phyloP scores from a whole-genome alignment of 441 rosid species.

The Pelargonium myrrhifolium region DNA sequence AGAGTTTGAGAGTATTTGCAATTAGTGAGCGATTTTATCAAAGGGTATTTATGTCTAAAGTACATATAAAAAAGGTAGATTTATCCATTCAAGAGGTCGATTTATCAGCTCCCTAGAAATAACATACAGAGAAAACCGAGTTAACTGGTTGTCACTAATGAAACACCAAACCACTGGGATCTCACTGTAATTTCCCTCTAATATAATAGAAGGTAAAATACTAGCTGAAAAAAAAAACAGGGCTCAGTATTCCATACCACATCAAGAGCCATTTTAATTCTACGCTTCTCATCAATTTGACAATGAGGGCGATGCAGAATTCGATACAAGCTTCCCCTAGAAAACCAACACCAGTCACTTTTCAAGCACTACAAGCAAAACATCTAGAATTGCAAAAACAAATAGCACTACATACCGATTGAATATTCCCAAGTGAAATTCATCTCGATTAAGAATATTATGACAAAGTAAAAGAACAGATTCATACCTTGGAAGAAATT shows the following conservation, averaged over 20 bases:
- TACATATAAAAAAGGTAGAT: too few relatives aligned
- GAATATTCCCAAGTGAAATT: constrained; percentile 10
- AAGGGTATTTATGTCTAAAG: too few relatives aligned
- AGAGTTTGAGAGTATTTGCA: too few relatives aligned
- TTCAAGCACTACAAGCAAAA: not conserved
- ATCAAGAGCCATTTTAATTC: constrained; percentile 96
- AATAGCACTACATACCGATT: constrained; percentile 16
- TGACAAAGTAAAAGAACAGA: constrained; percentile 12
- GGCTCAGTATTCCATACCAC: constrained; percentile 49
- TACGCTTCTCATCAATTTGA: constrained; percentile 81
- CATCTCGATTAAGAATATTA: constrained; percentile 10
- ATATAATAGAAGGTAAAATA: constrained; percentile 4
- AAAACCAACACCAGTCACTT: constrained; percentile 20
- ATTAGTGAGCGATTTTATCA: too few relatives aligned
- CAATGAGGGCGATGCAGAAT: constrained; percentile 87
- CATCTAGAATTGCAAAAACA: constrained; percentile 7
- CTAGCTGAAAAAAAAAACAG: constrained; percentile 7
- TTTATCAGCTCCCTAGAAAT: not conserved
- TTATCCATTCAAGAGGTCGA: too few relatives aligned
- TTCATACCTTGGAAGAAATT: constrained; percentile 86
- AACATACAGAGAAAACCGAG: not conserved
- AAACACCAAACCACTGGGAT: not conserved
- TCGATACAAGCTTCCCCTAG: constrained; percentile 88
- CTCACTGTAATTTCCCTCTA: not conserved
- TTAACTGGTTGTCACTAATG: not conserved